Percentiles rank a stretch among this genome's conserved stretches.
Conservation (phyloP, 2,329 filamentous ascomycete species). For the Boeremia lycopersici region DNA sequence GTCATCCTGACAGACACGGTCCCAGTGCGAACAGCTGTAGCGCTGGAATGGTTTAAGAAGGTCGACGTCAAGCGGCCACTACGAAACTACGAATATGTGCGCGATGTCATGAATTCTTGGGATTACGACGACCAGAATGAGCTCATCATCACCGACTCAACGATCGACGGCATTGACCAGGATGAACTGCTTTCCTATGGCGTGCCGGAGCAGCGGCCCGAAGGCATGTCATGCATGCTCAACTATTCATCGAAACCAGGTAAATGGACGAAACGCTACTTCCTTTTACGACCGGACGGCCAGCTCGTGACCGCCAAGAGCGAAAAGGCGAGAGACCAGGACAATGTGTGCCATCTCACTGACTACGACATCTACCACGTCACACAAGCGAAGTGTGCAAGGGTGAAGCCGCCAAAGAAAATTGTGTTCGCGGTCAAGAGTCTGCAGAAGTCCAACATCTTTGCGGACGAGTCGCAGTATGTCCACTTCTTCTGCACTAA, state of each 20-base stretch:
- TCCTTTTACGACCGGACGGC: slow-evolving; percentile 75
- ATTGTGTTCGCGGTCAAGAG: slow-evolving; percentile 89
- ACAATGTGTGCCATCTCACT: slow-evolving; percentile 80
- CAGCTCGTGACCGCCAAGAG: slow-evolving; percentile 77
- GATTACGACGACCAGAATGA: slow-evolving; percentile 79
- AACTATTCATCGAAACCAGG: slow-evolving; percentile 81
- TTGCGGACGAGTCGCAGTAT: slow-evolving; percentile 81
- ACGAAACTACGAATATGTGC: slow-evolving; percentile 82
- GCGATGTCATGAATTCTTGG: slow-evolving; percentile 93
- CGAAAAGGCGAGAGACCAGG: slow-evolving; percentile 67
- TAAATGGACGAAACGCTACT: slow-evolving; percentile 86
- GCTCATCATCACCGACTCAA: slow-evolving; percentile 69
- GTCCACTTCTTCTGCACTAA: slow-evolving; percentile 91
- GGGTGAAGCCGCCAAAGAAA: slow-evolving; percentile 83
- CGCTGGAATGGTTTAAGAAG: slow-evolving; percentile 76
- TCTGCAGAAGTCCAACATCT: slow-evolving; percentile 85
- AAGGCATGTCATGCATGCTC: slow-evolving; percentile 71
- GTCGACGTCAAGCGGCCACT: slow-evolving; percentile 82
- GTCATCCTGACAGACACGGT: slow-evolving; percentile 68
- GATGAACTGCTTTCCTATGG: slow-evolving; percentile 68
- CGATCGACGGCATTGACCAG: slow-evolving; percentile 59
- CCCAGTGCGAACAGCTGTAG: slow-evolving; percentile 67
- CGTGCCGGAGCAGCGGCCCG: slow-evolving; percentile 68
- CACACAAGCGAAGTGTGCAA: slow-evolving; percentile 69
- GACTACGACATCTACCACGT: slow-evolving; percentile 92